These are phyloP conservation scores for Leishmania guyanensis DNA, from an alignment of 208 protist species.

Conservation along the genomic window DNA sequence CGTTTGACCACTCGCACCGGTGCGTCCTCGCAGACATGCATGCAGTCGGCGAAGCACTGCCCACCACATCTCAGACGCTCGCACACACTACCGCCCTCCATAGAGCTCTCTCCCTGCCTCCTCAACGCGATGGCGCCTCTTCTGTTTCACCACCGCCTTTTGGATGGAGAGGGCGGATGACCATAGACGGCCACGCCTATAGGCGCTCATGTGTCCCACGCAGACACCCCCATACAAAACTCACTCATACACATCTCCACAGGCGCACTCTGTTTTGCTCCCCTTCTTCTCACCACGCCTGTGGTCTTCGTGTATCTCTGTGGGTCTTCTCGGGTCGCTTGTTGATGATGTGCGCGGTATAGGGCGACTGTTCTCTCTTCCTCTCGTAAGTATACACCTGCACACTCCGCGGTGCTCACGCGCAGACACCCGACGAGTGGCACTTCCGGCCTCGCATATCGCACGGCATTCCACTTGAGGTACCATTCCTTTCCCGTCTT, in stretches of 20 bases:
- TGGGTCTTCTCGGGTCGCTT: neutral
- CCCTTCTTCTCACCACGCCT: neutral
- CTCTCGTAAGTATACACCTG: neutral
- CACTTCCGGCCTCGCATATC: neutral
- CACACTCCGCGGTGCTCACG: neutral
- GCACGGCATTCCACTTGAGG: neutral
- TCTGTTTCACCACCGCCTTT: neutral
- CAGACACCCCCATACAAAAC: neutral
- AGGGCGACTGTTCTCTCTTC: neutral
- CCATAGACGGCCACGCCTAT: neutral
- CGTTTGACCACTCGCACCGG: neutral
- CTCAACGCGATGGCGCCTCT: neutral
- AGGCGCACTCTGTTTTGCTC: neutral
- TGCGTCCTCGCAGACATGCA: neutral
- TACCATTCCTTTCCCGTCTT: neutral
- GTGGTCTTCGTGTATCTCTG: neutral
- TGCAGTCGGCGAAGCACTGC: neutral
- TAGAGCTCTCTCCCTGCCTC: neutral
- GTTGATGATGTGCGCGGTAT: neutral
- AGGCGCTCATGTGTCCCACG: neutral
- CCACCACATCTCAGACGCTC: neutral
- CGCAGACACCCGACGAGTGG: neutral
- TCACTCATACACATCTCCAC: neutral
- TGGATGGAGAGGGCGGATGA: neutral
- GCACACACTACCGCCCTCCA: neutral